phyloP scores from a whole-genome alignment of 2,329 filamentous ascomycete genomes.

The Aspergillaceae sp. region DNA sequence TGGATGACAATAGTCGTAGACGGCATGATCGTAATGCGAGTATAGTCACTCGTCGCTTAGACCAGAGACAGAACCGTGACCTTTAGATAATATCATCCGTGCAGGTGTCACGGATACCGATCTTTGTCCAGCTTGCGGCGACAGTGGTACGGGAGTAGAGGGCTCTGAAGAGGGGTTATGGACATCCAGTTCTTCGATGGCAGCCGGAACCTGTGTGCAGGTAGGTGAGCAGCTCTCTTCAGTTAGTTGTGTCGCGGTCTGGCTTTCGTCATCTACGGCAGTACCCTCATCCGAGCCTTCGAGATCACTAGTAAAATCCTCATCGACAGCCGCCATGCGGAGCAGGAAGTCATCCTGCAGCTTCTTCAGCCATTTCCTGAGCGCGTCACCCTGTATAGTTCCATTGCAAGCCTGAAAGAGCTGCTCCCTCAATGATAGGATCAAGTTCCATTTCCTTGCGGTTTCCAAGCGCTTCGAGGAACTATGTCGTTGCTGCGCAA shows the following conservation, averaged over 20 bases:
- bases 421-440: conserved; percentile 64
- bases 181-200: neutral
- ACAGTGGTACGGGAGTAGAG: neutral
- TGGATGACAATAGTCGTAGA: neutral
- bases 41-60: neutral
- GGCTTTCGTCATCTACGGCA: neutral
- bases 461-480: conserved; percentile 51
- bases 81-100: neutral
- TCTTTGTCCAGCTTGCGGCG: neutral
- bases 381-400: conserved; percentile 53
- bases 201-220: neutral
- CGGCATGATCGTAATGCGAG: neutral
- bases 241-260: neutral
- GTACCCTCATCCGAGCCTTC: conserved; percentile 4
- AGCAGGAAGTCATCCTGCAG: conserved; percentile 67
- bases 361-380: conserved; percentile 56
- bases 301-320: conserved; percentile 19
- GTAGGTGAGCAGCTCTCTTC: neutral
- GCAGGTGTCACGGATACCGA: neutral
- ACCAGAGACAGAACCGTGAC: too few relatives aligned
- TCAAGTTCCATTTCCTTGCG: conserved; percentile 59
- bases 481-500: conserved; percentile 51
- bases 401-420: conserved; percentile 60
- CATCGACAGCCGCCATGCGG: conserved; percentile 60
- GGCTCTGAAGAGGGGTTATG: neutral